These are phyloP conservation scores for Eimeria necatrix DNA, from an alignment of 169 alveolate species.

Conservation along the genomic window DNA sequence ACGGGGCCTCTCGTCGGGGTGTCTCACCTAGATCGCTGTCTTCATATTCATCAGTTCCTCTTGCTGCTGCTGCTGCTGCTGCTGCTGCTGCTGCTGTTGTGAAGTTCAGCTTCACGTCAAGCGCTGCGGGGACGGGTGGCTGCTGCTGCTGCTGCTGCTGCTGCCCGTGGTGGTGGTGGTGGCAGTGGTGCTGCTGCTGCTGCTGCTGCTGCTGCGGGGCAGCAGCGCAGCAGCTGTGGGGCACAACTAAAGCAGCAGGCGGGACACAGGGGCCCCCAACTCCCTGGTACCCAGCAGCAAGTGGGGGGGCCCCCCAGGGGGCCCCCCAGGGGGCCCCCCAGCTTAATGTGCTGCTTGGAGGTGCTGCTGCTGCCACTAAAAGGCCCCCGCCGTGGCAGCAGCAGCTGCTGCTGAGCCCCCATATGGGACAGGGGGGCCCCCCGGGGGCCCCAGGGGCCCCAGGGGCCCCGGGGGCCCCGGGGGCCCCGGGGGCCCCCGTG, in stretches of 20 bases:
- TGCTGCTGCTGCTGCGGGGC: not conserved
- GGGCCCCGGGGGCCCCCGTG: not conserved
- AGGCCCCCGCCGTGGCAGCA: not conserved
- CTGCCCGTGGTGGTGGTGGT: not conserved
- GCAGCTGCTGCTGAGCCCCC: not conserved
- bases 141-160: not conserved
- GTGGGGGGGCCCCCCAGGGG: not conserved
- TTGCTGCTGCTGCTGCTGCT: not conserved
- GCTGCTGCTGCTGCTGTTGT: not conserved
- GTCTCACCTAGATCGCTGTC: slow-evolving; percentile 49
- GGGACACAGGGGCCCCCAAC: not conserved
- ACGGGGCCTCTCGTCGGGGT: no score
- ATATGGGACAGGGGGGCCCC: slow-evolving; percentile 13
- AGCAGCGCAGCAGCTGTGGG: not conserved
- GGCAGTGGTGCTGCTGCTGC: not conserved
- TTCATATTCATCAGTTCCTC: not conserved
- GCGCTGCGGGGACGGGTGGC: not conserved
- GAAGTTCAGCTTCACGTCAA: not conserved
- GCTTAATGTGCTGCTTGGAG: not conserved
- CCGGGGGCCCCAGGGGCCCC: slow-evolving; percentile 19
- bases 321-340: not conserved
- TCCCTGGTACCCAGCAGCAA: not conserved
- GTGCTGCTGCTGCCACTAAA: slow-evolving; percentile 22
- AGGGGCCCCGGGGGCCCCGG: not conserved
- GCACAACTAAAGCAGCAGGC: not conserved